phyloP scores from a whole-genome alignment of 306 rosid species.

The Acacia melanoxylon region DNA sequence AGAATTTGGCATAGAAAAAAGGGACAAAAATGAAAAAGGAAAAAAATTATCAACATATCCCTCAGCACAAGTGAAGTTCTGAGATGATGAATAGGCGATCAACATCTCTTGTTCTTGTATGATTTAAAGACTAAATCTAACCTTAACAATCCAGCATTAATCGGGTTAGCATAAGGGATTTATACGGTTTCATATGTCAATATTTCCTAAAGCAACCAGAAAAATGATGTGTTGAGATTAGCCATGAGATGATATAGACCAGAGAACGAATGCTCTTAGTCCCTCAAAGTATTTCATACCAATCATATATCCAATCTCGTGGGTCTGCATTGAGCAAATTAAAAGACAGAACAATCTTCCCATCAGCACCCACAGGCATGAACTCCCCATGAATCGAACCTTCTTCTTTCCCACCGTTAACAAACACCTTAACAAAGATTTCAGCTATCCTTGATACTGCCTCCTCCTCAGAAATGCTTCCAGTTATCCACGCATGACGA shows the following conservation, averaged over 20 bases:
- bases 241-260: background rate
- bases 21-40: background rate
- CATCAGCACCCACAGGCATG: constrained; percentile 98
- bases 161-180: background rate
- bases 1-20: background rate
- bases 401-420: constrained; percentile 84
- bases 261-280: background rate
- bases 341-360: constrained; percentile 83
- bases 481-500: constrained; percentile 79
- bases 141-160: background rate
- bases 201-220: background rate
- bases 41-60: background rate
- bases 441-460: constrained; percentile 65
- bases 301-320: constrained; percentile 72
- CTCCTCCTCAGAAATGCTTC: constrained; percentile 54
- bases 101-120: background rate
- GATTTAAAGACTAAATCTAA: background rate
- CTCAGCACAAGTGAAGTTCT: background rate
- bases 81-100: background rate
- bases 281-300: constrained; percentile 48
- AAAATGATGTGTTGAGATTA: background rate
- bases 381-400: constrained; percentile 76
- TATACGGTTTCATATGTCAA: background rate
- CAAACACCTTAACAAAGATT: constrained; percentile 76
- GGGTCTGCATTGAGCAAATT: constrained; percentile 93